phyloP scores from a whole-genome alignment of 2,329 filamentous ascomycete genomes.

The Lasiodiplodia citricola region DNA sequence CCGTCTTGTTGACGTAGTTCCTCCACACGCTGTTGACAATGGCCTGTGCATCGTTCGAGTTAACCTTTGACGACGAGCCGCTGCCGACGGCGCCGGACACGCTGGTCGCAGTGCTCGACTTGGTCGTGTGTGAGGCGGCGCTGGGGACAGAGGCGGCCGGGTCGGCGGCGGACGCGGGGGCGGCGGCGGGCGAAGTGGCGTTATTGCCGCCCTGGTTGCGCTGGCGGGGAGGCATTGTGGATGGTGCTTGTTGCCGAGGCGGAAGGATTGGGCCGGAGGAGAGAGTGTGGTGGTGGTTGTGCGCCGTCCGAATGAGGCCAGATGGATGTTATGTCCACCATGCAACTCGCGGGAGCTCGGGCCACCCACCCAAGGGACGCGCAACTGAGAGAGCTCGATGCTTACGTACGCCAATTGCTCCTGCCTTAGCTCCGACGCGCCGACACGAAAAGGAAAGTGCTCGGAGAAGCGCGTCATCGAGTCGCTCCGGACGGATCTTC shows the following conservation, averaged over 20 bases:
- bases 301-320: constrained; percentile 20
- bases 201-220: constrained; percentile 15
- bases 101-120: constrained; percentile 28
- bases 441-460: not conserved
- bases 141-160: constrained; percentile 33
- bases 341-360: constrained; percentile 12
- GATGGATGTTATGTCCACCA: constrained; percentile 21
- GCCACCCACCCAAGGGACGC: constrained; percentile 23
- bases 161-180: constrained; percentile 27
- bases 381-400: not conserved
- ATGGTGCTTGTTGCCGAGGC: not conserved
- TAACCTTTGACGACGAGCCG: constrained; percentile 31
- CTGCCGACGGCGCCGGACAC: constrained; percentile 25
- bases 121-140: constrained; percentile 24
- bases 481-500: not conserved
- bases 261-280: constrained; percentile 29
- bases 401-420: constrained; percentile 1
- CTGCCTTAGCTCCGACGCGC: not conserved
- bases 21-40: constrained; percentile 74
- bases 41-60: constrained; percentile 53
- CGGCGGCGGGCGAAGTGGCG: constrained; percentile 25
- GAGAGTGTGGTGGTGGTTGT: constrained; percentile 23
- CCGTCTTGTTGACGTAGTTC: constrained; percentile 79
- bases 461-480: constrained; percentile 8
- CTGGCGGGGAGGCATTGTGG: constrained; percentile 27